Conservation (phyloP, 1,284 basidiomycete species). For the Wallemia mellicola region DNA sequence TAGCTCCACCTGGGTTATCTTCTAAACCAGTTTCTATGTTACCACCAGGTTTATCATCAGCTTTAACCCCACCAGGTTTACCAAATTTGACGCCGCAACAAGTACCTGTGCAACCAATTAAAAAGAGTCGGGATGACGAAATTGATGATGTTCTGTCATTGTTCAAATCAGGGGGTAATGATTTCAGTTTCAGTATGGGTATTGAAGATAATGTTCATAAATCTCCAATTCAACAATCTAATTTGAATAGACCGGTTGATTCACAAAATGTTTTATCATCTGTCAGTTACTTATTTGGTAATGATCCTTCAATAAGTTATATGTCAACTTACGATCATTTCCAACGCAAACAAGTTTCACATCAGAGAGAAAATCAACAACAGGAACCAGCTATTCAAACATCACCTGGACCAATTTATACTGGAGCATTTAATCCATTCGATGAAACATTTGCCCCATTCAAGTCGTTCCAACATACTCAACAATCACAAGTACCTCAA, state of each 20-base stretch:
- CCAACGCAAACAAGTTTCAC: background rate
- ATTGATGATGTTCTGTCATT: background rate
- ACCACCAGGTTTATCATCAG: background rate
- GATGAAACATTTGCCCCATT: background rate
- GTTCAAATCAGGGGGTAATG: background rate
- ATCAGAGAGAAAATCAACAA: background rate
- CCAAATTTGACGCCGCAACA: background rate
- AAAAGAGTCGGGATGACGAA: constrained; percentile 1
- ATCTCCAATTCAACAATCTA: background rate
- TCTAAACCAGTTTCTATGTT: background rate
- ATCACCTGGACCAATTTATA: background rate
- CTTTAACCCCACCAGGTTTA: background rate
- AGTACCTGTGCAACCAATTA: background rate
- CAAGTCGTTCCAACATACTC: background rate
- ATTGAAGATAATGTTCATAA: background rate
- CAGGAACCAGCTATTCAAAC: background rate
- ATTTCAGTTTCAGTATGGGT: background rate
- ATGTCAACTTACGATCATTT: background rate
- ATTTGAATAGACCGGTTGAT: background rate
- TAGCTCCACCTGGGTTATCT: background rate
- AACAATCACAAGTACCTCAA: background rate
- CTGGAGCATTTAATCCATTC: background rate
- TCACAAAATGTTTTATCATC: background rate
- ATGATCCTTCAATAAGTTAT: background rate
- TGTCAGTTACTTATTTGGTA: background rate